These are phyloP conservation scores for Oldenlandia corymbosa DNA, from an alignment of 257 asterid genomes.

Conservation along the genomic window DNA sequence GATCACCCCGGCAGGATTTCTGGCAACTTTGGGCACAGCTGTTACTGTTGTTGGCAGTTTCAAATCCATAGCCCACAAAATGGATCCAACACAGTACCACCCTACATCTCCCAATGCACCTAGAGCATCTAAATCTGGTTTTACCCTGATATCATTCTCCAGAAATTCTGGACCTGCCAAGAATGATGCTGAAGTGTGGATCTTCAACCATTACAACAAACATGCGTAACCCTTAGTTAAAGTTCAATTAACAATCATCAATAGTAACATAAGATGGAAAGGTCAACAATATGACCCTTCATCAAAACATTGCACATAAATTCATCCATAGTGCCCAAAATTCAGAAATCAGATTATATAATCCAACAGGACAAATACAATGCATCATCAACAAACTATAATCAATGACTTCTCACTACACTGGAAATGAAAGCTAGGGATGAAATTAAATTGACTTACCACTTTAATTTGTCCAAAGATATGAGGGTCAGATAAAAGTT, in stretches of 20 bases:
- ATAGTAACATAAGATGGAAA: background rate
- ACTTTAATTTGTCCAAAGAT: slow-evolving; percentile 49
- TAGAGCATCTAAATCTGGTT: slow-evolving; percentile 62
- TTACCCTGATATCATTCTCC: slow-evolving; percentile 51
- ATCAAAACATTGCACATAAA: background rate
- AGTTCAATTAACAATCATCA: background rate
- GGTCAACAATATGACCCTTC: background rate
- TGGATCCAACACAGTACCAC: slow-evolving; percentile 79
- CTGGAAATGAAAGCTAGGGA: background rate
- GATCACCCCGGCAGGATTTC: slow-evolving; percentile 61
- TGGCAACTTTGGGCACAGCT: slow-evolving; percentile 41
- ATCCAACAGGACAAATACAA: background rate
- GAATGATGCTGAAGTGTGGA: slow-evolving; percentile 61
- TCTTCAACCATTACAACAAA: slow-evolving; percentile 31
- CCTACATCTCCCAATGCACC: slow-evolving; percentile 81
- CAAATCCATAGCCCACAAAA: slow-evolving; percentile 65
- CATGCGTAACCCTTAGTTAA: background rate
- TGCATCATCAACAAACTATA: background rate
- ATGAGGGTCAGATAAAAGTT: slow-evolving; percentile 34
- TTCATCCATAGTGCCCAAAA: background rate
- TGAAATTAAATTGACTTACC: slow-evolving; percentile 29
- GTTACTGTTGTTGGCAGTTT: slow-evolving; percentile 57
- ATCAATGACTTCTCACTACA: too few relatives aligned
- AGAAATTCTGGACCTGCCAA: slow-evolving; percentile 37
- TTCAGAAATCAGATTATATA: background rate